Conservation (phyloP, 2,329 filamentous ascomycete species). For the Aspergillus proliferans region DNA sequence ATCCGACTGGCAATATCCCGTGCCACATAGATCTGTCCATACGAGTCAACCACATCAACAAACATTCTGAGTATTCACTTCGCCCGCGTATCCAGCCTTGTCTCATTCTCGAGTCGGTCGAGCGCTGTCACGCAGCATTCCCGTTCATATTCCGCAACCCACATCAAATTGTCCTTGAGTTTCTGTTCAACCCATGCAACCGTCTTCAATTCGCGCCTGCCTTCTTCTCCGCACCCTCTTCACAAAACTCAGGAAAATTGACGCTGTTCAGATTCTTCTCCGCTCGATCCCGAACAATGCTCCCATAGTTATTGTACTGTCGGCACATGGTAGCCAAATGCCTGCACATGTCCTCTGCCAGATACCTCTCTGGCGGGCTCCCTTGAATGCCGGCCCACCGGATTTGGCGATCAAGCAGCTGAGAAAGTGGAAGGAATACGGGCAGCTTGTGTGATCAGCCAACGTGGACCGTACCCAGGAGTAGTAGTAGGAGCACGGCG, state of each 20-base stretch:
- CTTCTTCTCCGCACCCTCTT: not conserved
- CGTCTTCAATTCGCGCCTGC: not conserved
- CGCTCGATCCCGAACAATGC: constrained; percentile 14
- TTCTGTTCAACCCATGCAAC: not conserved
- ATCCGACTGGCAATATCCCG: constrained; percentile 1
- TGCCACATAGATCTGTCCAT: constrained; percentile 3
- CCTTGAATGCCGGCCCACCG: constrained; percentile 1
- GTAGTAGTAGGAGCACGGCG: constrained; percentile 1
- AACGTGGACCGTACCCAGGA: constrained; percentile 15
- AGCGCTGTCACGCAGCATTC: not conserved
- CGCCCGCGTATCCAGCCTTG: not conserved
- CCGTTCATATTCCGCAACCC: constrained; percentile 3
- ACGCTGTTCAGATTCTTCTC: constrained; percentile 2
- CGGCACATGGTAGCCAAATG: constrained; percentile 21
- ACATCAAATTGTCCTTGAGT: not conserved
- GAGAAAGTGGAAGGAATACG: constrained; percentile 17
- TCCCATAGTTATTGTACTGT: constrained; percentile 24
- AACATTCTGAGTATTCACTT: not conserved
- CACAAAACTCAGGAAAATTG: constrained; percentile 2
- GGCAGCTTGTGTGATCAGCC: constrained; percentile 16
- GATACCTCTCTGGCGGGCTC: constrained; percentile 9
- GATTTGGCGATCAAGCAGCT: constrained; percentile 10
- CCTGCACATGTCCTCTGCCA: constrained; percentile 9
- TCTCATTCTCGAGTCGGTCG: not conserved
- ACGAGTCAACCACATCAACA: constrained; percentile 2